These are phyloP conservation scores for Phytopythium chamaehyphon DNA, from an alignment of 352 stramenopile genomes.

Conservation along the genomic window DNA sequence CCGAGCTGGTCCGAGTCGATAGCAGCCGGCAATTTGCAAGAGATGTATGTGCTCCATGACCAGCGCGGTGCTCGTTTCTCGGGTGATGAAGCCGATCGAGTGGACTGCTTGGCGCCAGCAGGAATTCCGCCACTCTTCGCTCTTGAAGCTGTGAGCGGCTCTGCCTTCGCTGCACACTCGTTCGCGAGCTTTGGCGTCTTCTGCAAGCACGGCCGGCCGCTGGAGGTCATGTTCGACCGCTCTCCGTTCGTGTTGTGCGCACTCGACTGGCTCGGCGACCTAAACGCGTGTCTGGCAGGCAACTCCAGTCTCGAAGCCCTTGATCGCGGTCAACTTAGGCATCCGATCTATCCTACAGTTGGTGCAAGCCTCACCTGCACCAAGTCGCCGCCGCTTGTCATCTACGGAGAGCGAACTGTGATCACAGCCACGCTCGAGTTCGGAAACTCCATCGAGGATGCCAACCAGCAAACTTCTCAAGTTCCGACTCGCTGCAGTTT, in stretches of 20 bases:
- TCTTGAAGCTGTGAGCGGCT: conserved; percentile 18
- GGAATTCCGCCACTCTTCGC: conserved; percentile 43
- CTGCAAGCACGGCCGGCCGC: conserved; percentile 15
- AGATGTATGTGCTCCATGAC: conserved; percentile 23
- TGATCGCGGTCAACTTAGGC: no score
- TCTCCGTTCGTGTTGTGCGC: conserved; percentile 28
- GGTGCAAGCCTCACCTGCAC: not conserved
- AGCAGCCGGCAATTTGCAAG: conserved; percentile 13
- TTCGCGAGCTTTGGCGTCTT: conserved; percentile 22
- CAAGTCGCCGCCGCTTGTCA: conserved; percentile 14
- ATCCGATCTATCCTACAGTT: no score
- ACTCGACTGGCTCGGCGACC: conserved; percentile 25
- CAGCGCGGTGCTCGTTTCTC: conserved; percentile 30
- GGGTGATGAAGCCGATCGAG: conserved; percentile 6
- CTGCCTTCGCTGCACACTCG: conserved; percentile 21
- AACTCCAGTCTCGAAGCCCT: not conserved
- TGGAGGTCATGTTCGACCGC: conserved; percentile 33
- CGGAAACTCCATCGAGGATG: not conserved
- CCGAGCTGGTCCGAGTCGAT: conserved; percentile 1
- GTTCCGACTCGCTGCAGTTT: conserved; percentile 16
- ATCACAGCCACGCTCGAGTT: conserved; percentile 16
- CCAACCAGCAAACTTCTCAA: not conserved
- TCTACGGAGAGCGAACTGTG: conserved; percentile 18
- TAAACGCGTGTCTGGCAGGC: not conserved
- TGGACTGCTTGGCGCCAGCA: conserved; percentile 22